These are phyloP conservation scores for Fusarium torreyae DNA, from an alignment of 2,329 filamentous ascomycete species.

Conservation along the genomic window DNA sequence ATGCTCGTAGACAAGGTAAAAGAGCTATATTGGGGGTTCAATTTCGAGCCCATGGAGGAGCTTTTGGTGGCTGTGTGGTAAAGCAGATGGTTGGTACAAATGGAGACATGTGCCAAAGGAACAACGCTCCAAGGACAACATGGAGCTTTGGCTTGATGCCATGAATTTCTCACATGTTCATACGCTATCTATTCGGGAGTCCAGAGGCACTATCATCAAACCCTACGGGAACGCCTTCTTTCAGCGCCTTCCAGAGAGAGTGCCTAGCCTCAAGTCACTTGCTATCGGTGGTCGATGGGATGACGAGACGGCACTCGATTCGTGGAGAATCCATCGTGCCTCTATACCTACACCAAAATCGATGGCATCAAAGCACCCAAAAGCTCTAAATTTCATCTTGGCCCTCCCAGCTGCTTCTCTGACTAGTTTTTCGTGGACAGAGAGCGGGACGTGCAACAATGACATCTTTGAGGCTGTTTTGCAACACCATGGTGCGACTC, in stretches of 20 bases:
- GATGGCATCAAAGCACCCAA: background rate
- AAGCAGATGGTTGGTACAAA: background rate
- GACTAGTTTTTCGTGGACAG: constrained; percentile 1
- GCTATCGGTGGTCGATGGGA: constrained; percentile 9
- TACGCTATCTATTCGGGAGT: background rate
- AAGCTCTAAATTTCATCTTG: constrained; percentile 3
- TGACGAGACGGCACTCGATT: background rate
- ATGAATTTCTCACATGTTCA: constrained; percentile 17
- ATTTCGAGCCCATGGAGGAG: too few relatives aligned
- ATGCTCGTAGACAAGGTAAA: background rate
- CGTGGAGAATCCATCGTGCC: too few relatives aligned
- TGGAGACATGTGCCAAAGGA: background rate
- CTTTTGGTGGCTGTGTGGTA: background rate
- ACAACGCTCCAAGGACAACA: constrained; percentile 9
- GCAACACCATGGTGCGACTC: constrained; percentile 6
- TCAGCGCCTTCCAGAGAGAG: background rate
- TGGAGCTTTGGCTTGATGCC: constrained; percentile 15
- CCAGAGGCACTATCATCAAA: too few relatives aligned
- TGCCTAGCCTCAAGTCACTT: constrained; percentile 7
- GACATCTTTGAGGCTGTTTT: constrained; percentile 1
- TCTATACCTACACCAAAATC: too few relatives aligned
- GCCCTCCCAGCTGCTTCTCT: constrained; percentile 1
- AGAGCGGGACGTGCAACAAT: background rate
- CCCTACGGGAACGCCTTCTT: background rate
- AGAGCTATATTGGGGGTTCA: background rate